These are phyloP conservation scores for Wickerhamiella slavikovae DNA, from an alignment of 805 yeast genomes.

Conservation along the genomic window DNA sequence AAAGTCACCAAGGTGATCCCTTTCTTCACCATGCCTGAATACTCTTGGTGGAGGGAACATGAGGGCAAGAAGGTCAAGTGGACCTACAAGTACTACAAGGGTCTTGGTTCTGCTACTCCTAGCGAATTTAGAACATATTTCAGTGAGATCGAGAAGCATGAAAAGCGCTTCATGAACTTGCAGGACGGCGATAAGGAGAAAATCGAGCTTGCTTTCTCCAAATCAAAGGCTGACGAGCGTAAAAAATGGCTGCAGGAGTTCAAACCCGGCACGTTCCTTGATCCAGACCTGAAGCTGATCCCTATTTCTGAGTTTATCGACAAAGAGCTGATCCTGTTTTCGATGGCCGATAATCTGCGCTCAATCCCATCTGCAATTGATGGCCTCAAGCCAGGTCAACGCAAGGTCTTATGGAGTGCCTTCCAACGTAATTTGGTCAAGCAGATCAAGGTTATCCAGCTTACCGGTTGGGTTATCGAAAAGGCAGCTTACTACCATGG, in stretches of 20 bases:
- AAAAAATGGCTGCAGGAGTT: conserved; percentile 90
- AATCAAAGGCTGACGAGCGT: conserved; percentile 89
- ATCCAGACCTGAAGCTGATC: conserved; percentile 50
- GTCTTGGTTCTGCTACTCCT: conserved; percentile 86
- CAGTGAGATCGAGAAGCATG: conserved; percentile 61
- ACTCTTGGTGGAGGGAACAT: conserved; percentile 75
- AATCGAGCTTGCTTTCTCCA: conserved; percentile 85
- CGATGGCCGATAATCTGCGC: conserved; percentile 90
- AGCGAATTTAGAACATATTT: conserved; percentile 79
- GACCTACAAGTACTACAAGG: conserved; percentile 92
- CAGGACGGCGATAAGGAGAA: conserved; percentile 49
- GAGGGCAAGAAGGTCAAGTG: conserved; percentile 61
- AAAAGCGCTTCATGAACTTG: conserved; percentile 66
- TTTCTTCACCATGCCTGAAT: conserved; percentile 90
- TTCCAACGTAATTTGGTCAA: conserved; percentile 55
- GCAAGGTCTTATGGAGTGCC: conserved; percentile 78
- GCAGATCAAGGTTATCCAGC: conserved; percentile 77
- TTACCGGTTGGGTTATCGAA: conserved; percentile 77
- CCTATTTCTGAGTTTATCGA: conserved; percentile 90
- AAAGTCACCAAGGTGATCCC: conserved; percentile 30
- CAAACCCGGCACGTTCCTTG: conserved; percentile 80
- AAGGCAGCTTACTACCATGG: conserved; percentile 93
- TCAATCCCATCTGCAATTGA: conserved; percentile 88
- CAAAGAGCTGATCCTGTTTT: conserved; percentile 81
- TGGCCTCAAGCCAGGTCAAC: conserved; percentile 93